Evolutionary conservation across 1,139 yeast genomes (phyloP), one percentile per base, ranked within the genome.

Genomic region (Blastobotrys indianensis): DNA sequence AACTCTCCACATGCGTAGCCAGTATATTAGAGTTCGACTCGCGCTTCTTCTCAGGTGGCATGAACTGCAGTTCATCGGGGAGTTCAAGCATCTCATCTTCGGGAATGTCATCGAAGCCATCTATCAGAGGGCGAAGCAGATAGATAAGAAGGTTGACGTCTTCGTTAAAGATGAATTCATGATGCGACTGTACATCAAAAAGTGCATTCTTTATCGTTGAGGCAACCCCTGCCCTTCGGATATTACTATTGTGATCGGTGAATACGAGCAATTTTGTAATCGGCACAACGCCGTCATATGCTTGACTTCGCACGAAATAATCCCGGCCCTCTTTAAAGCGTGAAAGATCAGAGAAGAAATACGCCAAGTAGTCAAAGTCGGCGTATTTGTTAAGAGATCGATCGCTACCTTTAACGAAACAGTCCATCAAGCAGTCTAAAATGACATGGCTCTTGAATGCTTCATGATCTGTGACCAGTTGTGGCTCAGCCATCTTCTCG

Each of bases 171-270:
- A 87, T 65, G 41, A 92, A 69, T 33, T 64, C 65, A 57, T 69
- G 68, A 60, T 92, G 97, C 37, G 77, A 67, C 38, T 80, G 76
- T 2, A 86, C 73, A 61, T 90, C 96, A 60, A 92, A 92, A 44
- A 90, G 70, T 0, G 94, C 78, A 66, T 92, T 92, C 62, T 92
- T 92, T 55, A 92, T 85, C 4, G 96, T 85, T 2, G 95, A 84
- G 1, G 95, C 95, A 42, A 87, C 92, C 58, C 96, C 97, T 63
- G 84, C 90, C 64, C 97, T 77, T 69, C 97, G 80, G 32, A 80
- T 78, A 57, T 79, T 80, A 16, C 86, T 75, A 54, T 82, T 90
- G 58, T 81, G 80, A 60, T 85, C 94, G 2, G 95, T 85, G 66
- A 87, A 87, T 0, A 84, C 94, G 50, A 87, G 71, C 31, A 92